Percentiles rank a stretch among this genome's conserved stretches.
These are phyloP conservation scores for Parastagonospora nodorum DNA, from an alignment of 2,329 filamentous ascomycete genomes.

Conservation along the genomic window DNA sequence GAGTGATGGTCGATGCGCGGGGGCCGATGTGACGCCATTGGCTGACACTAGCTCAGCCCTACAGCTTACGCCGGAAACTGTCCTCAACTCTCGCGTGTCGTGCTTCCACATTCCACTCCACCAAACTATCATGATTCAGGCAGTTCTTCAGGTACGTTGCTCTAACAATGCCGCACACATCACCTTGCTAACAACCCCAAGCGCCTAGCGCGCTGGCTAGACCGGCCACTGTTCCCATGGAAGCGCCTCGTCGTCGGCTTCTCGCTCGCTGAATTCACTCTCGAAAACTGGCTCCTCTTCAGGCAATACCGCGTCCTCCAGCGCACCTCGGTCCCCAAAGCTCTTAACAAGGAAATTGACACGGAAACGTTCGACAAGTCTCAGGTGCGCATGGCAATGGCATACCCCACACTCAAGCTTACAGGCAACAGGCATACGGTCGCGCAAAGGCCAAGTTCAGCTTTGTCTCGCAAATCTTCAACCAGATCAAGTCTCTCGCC, in stretches of 20 bases:
- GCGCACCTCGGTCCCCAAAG: constrained; percentile 78
- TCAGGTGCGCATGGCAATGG: constrained; percentile 57
- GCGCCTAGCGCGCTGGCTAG: constrained; percentile 81
- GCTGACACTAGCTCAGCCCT: constrained; percentile 18
- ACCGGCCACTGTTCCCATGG: constrained; percentile 94
- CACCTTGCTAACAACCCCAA: constrained; percentile 33
- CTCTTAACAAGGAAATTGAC: constrained; percentile 85
- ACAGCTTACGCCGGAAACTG: constrained; percentile 16
- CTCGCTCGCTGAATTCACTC: constrained; percentile 85
- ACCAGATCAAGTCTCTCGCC: constrained; percentile 84
- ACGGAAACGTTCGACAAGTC: constrained; percentile 93
- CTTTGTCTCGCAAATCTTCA: constrained; percentile 79
- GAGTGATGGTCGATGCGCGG: background rate
- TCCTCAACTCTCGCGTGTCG: constrained; percentile 29
- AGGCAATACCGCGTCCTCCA: constrained; percentile 90
- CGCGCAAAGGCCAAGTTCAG: constrained; percentile 92
- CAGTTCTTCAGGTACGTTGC: constrained; percentile 36
- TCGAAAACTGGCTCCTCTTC: constrained; percentile 86
- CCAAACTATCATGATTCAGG: constrained; percentile 42
- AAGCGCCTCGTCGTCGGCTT: constrained; percentile 96
- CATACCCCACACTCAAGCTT: constrained; percentile 18
- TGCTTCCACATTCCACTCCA: constrained; percentile 10
- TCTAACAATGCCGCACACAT: background rate
- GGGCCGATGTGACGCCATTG: constrained; percentile 1
- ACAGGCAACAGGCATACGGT: constrained; percentile 70